These are phyloP conservation scores for Casuarina equisetifolia DNA, from an alignment of 306 rosid genomes.

Conservation along the genomic window DNA sequence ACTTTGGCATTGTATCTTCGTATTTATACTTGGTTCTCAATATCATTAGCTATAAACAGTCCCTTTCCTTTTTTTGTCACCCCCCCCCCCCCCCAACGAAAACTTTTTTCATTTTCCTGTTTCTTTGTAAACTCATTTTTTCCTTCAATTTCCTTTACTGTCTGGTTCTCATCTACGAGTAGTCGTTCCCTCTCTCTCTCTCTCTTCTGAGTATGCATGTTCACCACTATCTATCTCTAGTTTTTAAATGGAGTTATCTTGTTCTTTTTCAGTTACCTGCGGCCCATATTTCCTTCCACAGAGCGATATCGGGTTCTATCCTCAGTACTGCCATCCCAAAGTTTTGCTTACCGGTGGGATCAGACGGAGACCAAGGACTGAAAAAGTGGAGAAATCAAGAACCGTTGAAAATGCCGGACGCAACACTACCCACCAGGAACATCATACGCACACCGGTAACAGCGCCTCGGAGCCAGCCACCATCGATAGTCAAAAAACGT, in stretches of 20 bases:
- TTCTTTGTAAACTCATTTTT: neutral
- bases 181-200: too few species aligned
- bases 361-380: conserved; percentile 32
- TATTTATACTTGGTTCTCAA: neutral
- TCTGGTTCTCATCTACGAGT: too few species aligned
- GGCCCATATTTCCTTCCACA: conserved; percentile 54
- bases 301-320: conserved; percentile 38
- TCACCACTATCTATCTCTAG: neutral
- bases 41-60: neutral
- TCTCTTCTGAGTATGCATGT: too few species aligned
- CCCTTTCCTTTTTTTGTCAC: neutral
- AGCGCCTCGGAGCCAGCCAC: neutral
- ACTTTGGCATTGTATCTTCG: neutral
- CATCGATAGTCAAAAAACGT: conserved; percentile 47
- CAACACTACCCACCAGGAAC: conserved; percentile 25
- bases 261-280: conserved; percentile 47
- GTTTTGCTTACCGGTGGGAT: conserved; percentile 35
- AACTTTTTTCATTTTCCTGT: neutral
- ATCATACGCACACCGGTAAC: neutral
- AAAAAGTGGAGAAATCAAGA: conserved; percentile 30
- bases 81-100: too few species aligned
- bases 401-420: conserved; percentile 12
- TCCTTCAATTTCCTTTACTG: too few species aligned
- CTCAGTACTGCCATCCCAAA: conserved; percentile 34
- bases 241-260: neutral